A percentile compares a stretch with the other conserved stretches of the same genome.
Conservation (phyloP, 495 filamentous ascomycete genomes). For the Gamarada debralockiae region DNA sequence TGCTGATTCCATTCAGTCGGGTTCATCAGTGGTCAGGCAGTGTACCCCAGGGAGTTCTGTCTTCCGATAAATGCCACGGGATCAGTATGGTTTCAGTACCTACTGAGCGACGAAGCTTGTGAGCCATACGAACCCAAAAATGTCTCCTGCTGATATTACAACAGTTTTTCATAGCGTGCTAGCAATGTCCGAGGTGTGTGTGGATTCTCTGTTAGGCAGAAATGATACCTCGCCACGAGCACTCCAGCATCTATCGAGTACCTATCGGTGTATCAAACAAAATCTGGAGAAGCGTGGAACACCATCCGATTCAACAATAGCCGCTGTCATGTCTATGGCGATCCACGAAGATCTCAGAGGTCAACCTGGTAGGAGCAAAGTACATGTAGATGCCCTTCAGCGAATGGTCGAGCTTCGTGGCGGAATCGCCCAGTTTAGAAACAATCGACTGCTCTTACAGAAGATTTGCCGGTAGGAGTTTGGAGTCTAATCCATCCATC, state of each 20-base stretch:
- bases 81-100: conserved; percentile 11
- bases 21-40: not conserved
- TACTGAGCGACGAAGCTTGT: conserved; percentile 20
- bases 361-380: conserved; percentile 1
- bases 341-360: conserved; percentile 11
- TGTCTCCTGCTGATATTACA: not conserved
- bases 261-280: conserved; percentile 14
- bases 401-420: conserved; percentile 14
- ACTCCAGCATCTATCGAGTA: conserved; percentile 7
- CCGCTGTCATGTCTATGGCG: conserved; percentile 6
- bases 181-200: conserved; percentile 10
- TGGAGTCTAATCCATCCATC: not conserved
- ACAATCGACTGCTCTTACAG: not conserved
- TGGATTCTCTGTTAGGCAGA: not conserved
- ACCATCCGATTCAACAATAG: conserved; percentile 13
- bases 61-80: not conserved
- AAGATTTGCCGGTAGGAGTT: conserved; percentile 11
- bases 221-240: conserved; percentile 2
- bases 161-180: conserved; percentile 15
- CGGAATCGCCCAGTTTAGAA: conserved; percentile 3
- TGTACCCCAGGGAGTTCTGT: conserved; percentile 8
- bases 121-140: not conserved
- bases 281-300: conserved; percentile 1
- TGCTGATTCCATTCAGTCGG: not conserved
- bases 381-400: conserved; percentile 16